Evolutionary conservation across 345 rosid species (phyloP).

Genomic region (Corymbia maculata): DNA sequence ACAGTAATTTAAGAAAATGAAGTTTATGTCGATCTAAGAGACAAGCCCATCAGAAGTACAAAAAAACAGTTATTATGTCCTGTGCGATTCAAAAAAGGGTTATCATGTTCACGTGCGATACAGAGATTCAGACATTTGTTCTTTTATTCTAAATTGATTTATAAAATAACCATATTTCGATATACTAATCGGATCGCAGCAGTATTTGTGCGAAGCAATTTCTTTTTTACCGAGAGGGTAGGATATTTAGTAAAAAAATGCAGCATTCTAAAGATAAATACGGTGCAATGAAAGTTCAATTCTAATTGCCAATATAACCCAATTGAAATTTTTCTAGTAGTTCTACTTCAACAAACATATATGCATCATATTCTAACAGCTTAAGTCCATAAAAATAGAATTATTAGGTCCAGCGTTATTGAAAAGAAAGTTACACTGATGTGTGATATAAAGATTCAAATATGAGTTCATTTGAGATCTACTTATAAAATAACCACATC

Average conservation of each 20-base stretch:
- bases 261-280: not conserved
- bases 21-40: not conserved
- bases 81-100: not conserved
- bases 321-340: not conserved
- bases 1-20: not conserved
- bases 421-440: not conserved
- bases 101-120: not conserved
- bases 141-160: not conserved
- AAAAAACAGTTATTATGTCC: not conserved
- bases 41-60: not conserved
- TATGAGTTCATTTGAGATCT: not conserved
- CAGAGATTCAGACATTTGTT: not conserved
- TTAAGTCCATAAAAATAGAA: not conserved
- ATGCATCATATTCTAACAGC: not conserved
- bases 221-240: too few relatives aligned
- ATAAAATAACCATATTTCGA: not conserved
- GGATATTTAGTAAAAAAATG: too few relatives aligned
- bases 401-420: not conserved
- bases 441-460: not conserved
- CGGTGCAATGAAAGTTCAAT: not conserved
- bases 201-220: not conserved
- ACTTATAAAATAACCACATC: not conserved
- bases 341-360: not conserved
- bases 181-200: not conserved
- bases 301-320: not conserved